Evolutionary conservation across 148 eudicot genomes (phyloP).

Genomic region (Dysphania ambrosioides): DNA sequence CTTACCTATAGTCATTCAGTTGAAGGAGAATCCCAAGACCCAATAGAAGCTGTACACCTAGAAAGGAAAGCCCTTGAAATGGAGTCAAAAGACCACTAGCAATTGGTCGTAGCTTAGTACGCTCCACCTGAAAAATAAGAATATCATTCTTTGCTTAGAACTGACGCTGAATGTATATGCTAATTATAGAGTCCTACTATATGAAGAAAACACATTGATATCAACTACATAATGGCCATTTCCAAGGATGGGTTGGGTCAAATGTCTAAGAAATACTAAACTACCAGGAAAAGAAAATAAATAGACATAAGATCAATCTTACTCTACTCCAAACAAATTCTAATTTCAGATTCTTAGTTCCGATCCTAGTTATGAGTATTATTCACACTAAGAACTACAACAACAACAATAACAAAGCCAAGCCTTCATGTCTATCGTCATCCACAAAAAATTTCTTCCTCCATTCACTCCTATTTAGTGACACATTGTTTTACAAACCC

Average conservation of each 20-base stretch:
- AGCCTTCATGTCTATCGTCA: no score
- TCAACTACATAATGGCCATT: not conserved
- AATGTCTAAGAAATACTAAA: not conserved
- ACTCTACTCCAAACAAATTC: not conserved
- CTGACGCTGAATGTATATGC: not conserved
- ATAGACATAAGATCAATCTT: not conserved
- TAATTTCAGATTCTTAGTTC: not conserved
- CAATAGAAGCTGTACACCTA: slow-evolving; percentile 67
- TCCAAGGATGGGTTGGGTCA: no score
- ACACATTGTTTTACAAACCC: no score
- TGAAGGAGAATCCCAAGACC: slow-evolving; percentile 91
- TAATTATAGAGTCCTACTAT: not conserved
- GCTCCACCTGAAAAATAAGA: slow-evolving; percentile 56
- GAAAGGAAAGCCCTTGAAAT: slow-evolving; percentile 70
- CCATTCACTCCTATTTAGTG: no score
- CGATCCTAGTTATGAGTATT: not conserved
- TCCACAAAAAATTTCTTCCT: no score
- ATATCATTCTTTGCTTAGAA: not conserved
- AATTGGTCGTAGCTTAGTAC: slow-evolving; percentile 66
- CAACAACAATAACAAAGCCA: not conserved
- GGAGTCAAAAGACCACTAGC: slow-evolving; percentile 83
- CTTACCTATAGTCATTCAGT: slow-evolving; percentile 71
- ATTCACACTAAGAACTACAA: not conserved
- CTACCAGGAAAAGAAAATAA: not conserved
- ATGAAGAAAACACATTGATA: not conserved